phyloP scores from a whole-genome alignment of 257 asterid genomes.

The Coffea eugenioides region DNA sequence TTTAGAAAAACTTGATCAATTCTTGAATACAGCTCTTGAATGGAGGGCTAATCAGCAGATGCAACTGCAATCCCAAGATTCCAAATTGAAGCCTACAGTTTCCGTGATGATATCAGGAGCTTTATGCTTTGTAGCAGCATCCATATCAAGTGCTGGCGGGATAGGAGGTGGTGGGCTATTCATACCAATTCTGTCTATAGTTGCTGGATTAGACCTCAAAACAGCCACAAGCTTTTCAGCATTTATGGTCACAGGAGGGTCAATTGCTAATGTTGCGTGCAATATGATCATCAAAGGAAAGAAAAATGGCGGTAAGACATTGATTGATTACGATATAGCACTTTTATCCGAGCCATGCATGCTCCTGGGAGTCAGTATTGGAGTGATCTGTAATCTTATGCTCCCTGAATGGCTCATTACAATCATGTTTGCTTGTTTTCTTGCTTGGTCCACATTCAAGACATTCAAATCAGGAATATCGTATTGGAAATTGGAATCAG shows the following conservation, averaged over 20 bases:
- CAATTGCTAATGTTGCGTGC: constrained; percentile 59
- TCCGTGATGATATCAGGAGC: constrained; percentile 39
- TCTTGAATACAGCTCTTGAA: constrained; percentile 29
- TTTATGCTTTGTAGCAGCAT: constrained; percentile 58
- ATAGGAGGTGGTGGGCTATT: constrained; percentile 83
- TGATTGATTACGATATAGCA: constrained; percentile 73
- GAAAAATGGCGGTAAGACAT: constrained; percentile 20
- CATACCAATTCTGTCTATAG: constrained; percentile 62
- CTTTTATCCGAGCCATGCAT: constrained; percentile 80
- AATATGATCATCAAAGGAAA: constrained; percentile 23
- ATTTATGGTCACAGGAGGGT: constrained; percentile 82
- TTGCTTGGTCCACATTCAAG: constrained; percentile 62
- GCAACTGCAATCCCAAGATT: constrained; percentile 1
- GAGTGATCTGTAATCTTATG: constrained; percentile 64
- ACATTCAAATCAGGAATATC: constrained; percentile 61
- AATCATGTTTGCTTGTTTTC: constrained; percentile 52
- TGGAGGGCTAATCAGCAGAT: constrained; percentile 22
- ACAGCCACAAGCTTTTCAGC: constrained; percentile 69
- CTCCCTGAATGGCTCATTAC: constrained; percentile 83
- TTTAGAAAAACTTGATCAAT: constrained; percentile 2
- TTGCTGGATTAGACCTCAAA: constrained; percentile 68
- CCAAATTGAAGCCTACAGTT: constrained; percentile 12
- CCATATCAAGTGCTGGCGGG: constrained; percentile 83
- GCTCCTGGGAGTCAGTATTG: constrained; percentile 76
- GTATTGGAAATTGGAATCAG: constrained; percentile 62